Conservation (phyloP, 2,329 filamentous ascomycete species). For the Colletotrichum eremochloae region DNA sequence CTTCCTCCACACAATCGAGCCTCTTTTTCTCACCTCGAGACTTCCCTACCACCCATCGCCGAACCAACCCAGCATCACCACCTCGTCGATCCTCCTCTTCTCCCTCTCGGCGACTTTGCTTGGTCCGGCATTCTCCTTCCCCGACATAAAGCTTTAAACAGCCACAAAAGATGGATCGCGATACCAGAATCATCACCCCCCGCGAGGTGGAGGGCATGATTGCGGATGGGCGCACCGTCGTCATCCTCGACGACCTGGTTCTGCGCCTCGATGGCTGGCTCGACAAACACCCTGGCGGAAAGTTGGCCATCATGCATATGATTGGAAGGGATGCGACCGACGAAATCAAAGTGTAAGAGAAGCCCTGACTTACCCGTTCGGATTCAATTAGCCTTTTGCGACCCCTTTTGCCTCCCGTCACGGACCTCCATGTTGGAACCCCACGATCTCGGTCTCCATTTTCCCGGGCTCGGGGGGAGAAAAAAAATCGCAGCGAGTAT, state of each 20-base stretch:
- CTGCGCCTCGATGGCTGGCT: slow-evolving; percentile 71
- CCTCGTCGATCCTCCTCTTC: background rate
- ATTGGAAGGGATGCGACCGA: slow-evolving; percentile 70
- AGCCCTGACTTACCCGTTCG: slow-evolving; percentile 19
- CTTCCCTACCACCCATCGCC: background rate
- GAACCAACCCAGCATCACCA: background rate
- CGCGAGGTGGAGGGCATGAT: slow-evolving; percentile 65
- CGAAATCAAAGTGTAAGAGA: slow-evolving; percentile 68
- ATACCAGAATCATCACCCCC: slow-evolving; percentile 57
- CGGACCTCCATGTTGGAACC: background rate
- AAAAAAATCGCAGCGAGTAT: background rate
- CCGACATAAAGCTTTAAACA: background rate
- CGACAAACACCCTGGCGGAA: slow-evolving; percentile 69
- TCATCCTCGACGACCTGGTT: slow-evolving; percentile 68
- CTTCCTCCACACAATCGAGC: background rate
- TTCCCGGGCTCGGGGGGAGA: background rate
- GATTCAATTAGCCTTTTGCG: slow-evolving; percentile 5
- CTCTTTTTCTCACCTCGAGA: background rate
- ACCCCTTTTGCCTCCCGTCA: background rate
- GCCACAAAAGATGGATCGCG: slow-evolving; percentile 52
- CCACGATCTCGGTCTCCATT: background rate
- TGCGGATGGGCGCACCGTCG: slow-evolving; percentile 66
- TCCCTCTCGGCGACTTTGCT: background rate
- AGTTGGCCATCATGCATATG: slow-evolving; percentile 72
- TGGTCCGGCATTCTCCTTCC: background rate